Conservation (phyloP, 169 alveolate species). For the Eimeria acervulina region DNA sequence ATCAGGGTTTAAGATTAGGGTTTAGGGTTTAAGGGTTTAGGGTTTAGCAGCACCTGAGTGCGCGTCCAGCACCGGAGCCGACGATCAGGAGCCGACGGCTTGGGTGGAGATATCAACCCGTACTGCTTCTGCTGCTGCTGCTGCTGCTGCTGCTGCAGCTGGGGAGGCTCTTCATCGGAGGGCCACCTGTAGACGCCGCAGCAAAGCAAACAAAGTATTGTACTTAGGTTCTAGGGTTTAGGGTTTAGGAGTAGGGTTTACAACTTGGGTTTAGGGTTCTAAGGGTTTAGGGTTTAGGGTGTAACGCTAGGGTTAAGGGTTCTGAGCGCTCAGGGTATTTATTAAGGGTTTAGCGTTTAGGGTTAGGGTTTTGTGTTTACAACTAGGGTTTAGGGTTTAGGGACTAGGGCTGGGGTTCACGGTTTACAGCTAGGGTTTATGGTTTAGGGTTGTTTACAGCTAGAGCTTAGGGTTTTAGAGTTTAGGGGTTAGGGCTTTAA, state of each 20-base stretch:
- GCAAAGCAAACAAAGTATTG: not conserved
- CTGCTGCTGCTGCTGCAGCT: not conserved
- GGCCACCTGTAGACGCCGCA: not conserved
- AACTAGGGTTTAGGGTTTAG: not conserved
- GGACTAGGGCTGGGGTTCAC: not conserved
- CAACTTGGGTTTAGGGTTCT: not conserved
- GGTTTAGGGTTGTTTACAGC: not conserved
- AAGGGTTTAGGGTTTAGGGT: not conserved
- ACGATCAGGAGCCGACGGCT: not conserved
- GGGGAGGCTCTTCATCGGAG: not conserved
- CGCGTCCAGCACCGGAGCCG: slow-evolving; percentile 19
- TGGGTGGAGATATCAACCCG: slow-evolving; percentile 5
- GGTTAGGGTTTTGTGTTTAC: not conserved
- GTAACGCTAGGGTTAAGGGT: not conserved
- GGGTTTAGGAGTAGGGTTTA: not conserved
- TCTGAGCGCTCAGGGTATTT: not conserved
- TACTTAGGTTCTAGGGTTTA: not conserved
- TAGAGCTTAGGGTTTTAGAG: not conserved
- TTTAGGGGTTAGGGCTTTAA: not conserved
- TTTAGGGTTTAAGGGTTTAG: too few relatives aligned
- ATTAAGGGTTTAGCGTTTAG: not conserved
- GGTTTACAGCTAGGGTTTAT: not conserved
- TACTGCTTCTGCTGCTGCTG: slow-evolving; percentile 1
- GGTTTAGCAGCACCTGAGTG: not conserved
- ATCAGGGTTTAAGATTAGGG: not conserved